Conservation (phyloP, 805 yeast genomes). For the Lachancea meyersii region DNA sequence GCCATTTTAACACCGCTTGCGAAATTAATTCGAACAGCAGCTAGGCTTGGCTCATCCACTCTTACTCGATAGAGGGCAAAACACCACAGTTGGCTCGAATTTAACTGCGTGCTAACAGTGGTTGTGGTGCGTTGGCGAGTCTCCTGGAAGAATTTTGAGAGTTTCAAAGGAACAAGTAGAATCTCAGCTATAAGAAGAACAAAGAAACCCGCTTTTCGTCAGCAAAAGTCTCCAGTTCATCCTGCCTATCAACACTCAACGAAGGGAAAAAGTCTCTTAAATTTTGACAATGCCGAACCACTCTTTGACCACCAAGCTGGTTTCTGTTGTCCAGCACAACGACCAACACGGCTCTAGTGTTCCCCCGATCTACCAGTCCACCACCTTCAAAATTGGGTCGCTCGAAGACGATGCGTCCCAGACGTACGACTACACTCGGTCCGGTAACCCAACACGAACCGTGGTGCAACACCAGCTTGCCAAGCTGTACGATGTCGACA, state of each 20-base stretch:
- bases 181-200: not conserved
- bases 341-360: constrained; percentile 77
- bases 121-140: not conserved
- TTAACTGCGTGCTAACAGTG: not conserved
- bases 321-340: constrained; percentile 27
- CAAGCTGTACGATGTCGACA: constrained; percentile 57
- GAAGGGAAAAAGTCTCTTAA: not conserved
- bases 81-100: not conserved
- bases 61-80: not conserved
- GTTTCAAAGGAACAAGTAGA: too few relatives aligned
- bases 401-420: constrained; percentile 53
- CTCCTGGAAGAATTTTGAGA: not conserved
- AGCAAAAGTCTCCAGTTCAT: not conserved
- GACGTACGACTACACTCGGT: constrained; percentile 78
- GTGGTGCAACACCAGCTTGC: constrained; percentile 72
- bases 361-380: constrained; percentile 86
- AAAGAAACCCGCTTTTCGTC: not conserved
- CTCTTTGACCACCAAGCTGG: constrained; percentile 11
- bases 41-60: not conserved
- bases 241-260: too few relatives aligned
- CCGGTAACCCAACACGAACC: constrained; percentile 91
- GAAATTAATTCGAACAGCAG: too few relatives aligned
- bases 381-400: constrained; percentile 75
- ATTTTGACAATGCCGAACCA: not conserved
- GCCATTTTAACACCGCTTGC: not conserved